A percentile compares a stretch with the other conserved stretches of the same genome.
Evolutionary conservation across 257 asterid genomes (phyloP).

Genomic region (Solanum gracilifrons): DNA sequence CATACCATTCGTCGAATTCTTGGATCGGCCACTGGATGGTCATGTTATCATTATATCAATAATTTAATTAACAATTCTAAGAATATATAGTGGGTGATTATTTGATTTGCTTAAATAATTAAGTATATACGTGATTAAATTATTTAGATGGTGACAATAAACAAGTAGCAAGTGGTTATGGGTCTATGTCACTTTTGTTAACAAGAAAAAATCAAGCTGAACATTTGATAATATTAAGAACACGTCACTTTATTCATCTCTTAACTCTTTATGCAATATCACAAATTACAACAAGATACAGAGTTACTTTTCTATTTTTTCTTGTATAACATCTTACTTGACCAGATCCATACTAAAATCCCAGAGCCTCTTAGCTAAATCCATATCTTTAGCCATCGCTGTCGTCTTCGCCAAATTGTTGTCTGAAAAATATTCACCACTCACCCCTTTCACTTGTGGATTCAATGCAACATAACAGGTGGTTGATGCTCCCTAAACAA

Average conservation of each 20-base stretch:
- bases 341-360: constrained; percentile 49
- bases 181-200: not conserved
- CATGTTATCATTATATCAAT: not conserved
- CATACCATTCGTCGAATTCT: no score
- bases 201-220: not conserved
- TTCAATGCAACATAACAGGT: constrained; percentile 65
- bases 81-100: not conserved
- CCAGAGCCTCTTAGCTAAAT: constrained; percentile 62
- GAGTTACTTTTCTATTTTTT: not conserved
- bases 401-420: constrained; percentile 42
- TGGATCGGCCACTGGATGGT: not conserved
- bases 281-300: not conserved
- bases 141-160: not conserved
- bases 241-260: not conserved
- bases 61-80: not conserved
- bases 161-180: not conserved
- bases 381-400: constrained; percentile 25
- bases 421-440: constrained; percentile 56
- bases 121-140: not conserved
- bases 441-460: constrained; percentile 55
- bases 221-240: not conserved
- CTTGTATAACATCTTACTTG: not conserved
- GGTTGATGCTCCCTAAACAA: constrained; percentile 64
- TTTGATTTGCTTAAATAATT: not conserved
- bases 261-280: not conserved